Base-by-base conservation (phyloP, 2,329 filamentous ascomycete species). In the Stemphylium vesicarium region DNA sequence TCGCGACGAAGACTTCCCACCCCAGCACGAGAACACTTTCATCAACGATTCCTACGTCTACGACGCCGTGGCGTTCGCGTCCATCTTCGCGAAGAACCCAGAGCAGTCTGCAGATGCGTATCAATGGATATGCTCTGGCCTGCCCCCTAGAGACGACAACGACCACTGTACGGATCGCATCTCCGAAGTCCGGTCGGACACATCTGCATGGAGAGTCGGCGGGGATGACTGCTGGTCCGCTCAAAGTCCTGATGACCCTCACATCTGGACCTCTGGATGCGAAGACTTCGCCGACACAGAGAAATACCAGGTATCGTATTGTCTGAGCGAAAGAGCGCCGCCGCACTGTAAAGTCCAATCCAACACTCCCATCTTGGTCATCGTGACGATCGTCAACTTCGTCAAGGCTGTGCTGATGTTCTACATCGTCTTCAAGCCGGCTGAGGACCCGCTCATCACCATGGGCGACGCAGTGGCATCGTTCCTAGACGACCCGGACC, bases 381-480 rank as follows among this genome's bases (percentile, higher is more conserved):
- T 40, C 10, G 38, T 40, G 18, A 40, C 38, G n/a, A 18, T 40
- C 20, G 20, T 26, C 38, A 40, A 40, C 38, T 40, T 40, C 18
- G 15, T 40, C 15, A 40, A 40, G 38, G 38, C 38, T 22, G n/a
- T 40, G 3, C 22, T 40, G 38, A 40, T 40, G 38, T 26, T 40
- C 7, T 62, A 53, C 16, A 50, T 58, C 2, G 59, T 56, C 13
- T 63, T 60, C 22, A 57, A 65, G 8, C 65, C 65, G 2, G n/a
- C 16, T 13, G 13, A 36, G 4, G 33, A 36, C 20, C 20, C 20
- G 20, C 50, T 69, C 3, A 57, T 66, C 31, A 64, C 62, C 0
- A 65, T 66, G 44, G 66, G 65, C 10, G 66, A 69, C 41, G 66
- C 63, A 2, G 48, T 66, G 0, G 54, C 60, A 5, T 64, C 65